Evolutionary conservation across 352 stramenopile genomes (phyloP).

Genomic region (Globisporangium nodosum): DNA sequence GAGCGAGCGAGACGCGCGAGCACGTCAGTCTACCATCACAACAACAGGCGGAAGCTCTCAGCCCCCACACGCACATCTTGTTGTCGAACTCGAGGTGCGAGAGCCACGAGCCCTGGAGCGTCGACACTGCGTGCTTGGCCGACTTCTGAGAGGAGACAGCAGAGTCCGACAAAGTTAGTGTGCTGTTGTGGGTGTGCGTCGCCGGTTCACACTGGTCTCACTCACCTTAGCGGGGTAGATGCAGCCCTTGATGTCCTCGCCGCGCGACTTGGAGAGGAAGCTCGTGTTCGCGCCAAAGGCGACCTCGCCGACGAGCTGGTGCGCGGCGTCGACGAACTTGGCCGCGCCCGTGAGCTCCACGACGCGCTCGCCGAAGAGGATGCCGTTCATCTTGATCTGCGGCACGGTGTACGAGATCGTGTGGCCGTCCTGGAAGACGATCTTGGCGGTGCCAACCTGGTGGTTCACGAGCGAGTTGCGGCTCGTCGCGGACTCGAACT

Average conservation of each 20-base stretch:
- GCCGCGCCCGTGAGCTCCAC: conserved; percentile 56
- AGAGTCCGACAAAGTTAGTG: neutral
- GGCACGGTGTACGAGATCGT: conserved; percentile 60
- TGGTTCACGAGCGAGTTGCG: conserved; percentile 68
- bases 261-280: conserved; percentile 60
- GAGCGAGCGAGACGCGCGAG: neutral
- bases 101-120: conserved; percentile 59
- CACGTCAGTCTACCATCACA: neutral
- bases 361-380: conserved; percentile 65
- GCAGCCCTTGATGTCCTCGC: conserved; percentile 66
- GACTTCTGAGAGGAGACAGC: conserved; percentile 21
- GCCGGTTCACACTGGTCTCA: neutral
- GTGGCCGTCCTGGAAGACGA: conserved; percentile 51
- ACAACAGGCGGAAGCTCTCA: neutral
- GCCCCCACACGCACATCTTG: conserved; percentile 44
- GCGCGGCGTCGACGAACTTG: conserved; percentile 40
- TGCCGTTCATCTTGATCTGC: conserved; percentile 77
- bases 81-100: conserved; percentile 65
- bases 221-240: conserved; percentile 47
- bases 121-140: conserved; percentile 36
- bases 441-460: conserved; percentile 33
- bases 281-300: conserved; percentile 58
- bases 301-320: conserved; percentile 45
- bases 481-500: conserved; percentile 66
- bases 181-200: neutral